Evolutionary conservation across 345 rosid species (phyloP).

Genomic region (Arabidopsis thaliana): TAIR10.1 NC_003071.7:15587001-15587500

Average conservation of each 20-base stretch:
- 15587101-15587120: constrained; percentile 9
- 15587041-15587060: not conserved
- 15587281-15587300: constrained; percentile 31
- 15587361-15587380: constrained; percentile 21
- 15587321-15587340: constrained; percentile 32
- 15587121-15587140: constrained; percentile 36
- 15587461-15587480: not conserved
- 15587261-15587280: constrained; percentile 40
- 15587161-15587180: constrained; percentile 47
- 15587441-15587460: not conserved
- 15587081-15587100: not conserved
- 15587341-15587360: constrained; percentile 22
- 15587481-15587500: too few species aligned
- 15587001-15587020: not conserved
- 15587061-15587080: not conserved
- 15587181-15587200: constrained; percentile 47
- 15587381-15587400: constrained; percentile 10
- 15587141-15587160: constrained; percentile 47
- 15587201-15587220: constrained; percentile 22
- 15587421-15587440: not conserved
- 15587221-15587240: constrained; percentile 17
- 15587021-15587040: not conserved
- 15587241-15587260: constrained; percentile 32
- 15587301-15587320: constrained; percentile 22
- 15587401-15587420: not conserved